Conservation (phyloP, 768 basidiomycete genomes). For the Amanita phalloides region DNA sequence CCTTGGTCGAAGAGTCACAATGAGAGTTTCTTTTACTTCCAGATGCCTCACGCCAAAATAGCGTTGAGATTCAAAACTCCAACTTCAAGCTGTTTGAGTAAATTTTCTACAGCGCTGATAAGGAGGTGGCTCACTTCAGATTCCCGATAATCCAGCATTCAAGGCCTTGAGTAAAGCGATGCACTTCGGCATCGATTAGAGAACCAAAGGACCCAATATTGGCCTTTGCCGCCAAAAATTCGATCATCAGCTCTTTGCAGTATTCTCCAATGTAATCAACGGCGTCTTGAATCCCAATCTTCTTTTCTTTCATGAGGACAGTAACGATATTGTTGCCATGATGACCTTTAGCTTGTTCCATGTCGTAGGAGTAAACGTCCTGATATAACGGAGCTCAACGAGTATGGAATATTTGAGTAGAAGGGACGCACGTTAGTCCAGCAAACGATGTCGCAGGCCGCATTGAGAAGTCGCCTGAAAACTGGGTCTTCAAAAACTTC, state of each 20-base stretch:
- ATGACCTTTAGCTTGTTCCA: slow-evolving; percentile 59
- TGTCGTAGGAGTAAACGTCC: slow-evolving; percentile 67
- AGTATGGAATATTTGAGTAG: neutral
- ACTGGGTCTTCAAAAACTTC: slow-evolving; percentile 45
- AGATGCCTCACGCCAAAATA: slow-evolving; percentile 52
- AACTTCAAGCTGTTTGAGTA: slow-evolving; percentile 20
- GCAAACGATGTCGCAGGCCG: slow-evolving; percentile 55
- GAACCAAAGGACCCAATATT: slow-evolving; percentile 38
- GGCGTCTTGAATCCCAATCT: slow-evolving; percentile 45
- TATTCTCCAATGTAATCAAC: slow-evolving; percentile 44
- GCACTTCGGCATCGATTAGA: slow-evolving; percentile 38
- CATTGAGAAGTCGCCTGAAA: slow-evolving; percentile 44
- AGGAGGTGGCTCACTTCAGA: slow-evolving; percentile 29
- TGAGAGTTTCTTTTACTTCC: slow-evolving; percentile 38
- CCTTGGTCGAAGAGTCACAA: slow-evolving; percentile 31
- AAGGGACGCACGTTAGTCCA: slow-evolving; percentile 51
- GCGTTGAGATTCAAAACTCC: slow-evolving; percentile 61
- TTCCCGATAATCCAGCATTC: slow-evolving; percentile 56
- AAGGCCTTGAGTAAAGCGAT: slow-evolving; percentile 41
- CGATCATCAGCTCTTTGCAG: slow-evolving; percentile 38
- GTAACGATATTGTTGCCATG: slow-evolving; percentile 60
- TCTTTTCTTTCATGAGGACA: slow-evolving; percentile 49
- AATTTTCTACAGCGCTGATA: slow-evolving; percentile 8
- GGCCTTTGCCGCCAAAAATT: slow-evolving; percentile 33
- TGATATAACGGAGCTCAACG: slow-evolving; percentile 14